These are phyloP conservation scores for Rhodamnia rubescens DNA, from an alignment of 345 rosid genomes.

Conservation along the genomic window DNA sequence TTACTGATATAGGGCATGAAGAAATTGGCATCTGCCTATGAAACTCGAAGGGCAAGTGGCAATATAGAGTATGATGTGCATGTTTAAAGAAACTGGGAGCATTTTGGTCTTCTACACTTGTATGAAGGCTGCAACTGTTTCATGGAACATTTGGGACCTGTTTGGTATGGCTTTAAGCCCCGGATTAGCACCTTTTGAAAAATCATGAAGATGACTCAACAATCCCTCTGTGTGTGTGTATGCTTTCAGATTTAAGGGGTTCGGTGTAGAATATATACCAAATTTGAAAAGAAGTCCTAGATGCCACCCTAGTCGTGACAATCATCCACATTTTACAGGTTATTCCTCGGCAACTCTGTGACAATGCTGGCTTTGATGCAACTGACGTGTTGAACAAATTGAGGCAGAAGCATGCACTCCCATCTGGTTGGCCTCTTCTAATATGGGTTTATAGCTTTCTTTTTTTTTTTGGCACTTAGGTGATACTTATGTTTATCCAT, in stretches of 20 bases:
- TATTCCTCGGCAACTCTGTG: constrained; percentile 93
- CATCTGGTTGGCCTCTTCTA: constrained; percentile 45
- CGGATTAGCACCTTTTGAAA: background rate
- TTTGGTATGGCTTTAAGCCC: background rate
- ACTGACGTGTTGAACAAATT: constrained; percentile 96
- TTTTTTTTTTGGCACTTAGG: background rate
- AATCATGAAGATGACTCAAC: background rate
- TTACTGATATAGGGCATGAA: background rate
- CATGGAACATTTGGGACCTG: background rate
- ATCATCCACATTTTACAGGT: constrained; percentile 32
- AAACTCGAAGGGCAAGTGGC: background rate
- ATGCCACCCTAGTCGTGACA: background rate
- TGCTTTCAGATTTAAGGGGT: background rate
- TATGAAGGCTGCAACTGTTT: background rate
- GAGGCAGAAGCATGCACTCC: constrained; percentile 91
- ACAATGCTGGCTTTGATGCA: constrained; percentile 99
- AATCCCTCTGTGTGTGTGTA: background rate
- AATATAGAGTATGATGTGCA: background rate
- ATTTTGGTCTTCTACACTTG: background rate
- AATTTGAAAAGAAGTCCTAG: background rate
- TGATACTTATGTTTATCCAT: background rate
- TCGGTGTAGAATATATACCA: background rate
- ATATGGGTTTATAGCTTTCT: background rate
- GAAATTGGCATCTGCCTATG: background rate
- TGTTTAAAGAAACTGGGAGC: background rate